Evolutionary conservation across 768 basidiomycete species (phyloP), one percentile per base, ranked within the genome.

Genomic region (Kwoniella sp.): DNA sequence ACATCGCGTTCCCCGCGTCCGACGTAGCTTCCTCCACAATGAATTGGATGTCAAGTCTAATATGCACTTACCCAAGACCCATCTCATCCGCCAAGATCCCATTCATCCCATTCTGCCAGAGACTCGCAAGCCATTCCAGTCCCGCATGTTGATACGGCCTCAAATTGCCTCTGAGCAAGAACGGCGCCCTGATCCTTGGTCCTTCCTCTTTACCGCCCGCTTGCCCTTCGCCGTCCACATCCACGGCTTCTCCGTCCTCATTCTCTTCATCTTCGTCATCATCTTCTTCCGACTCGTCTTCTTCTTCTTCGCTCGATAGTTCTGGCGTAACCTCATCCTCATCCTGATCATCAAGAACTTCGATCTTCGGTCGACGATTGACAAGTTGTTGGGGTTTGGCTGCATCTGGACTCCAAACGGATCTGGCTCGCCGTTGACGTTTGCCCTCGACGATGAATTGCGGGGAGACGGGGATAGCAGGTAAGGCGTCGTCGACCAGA

Each of bases 61-160:
- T 6, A 19, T 44, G 10, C n/a, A 84, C 88, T 46, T 72, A 94
- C 91, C 92, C 92, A 7, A 95, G 80, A 48, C 92, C 93, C 92
- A 96, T 94, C 79, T 95, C 92, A 73, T 95, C 93, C 1, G 92
- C 91, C 40, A 82, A 67, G 36, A 82, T 82, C 40, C 82, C 83
- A 67, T 83, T 83, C 67, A 81, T 77, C 3, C 79, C 78, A 37
- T 81, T 81, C 21, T 77, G 69, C 69, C 82, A 82, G 0, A 83
- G 64, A 55, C 79, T 79, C 1, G 81, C 83, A 13, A 83, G 80
- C 83, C 83, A 83, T 50, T 82, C 82, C 19, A 83, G 73, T 1
- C 83, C 83, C 17, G 79, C 81, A 60, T 82, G 80, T 61, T 83
- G 83, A 62, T 83, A 83, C 6, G 82, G 82, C 17, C 83, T 76